These are phyloP conservation scores for Sideroxylon spinosum DNA, from an alignment of 179 eudicot species.

Conservation along the genomic window DNA sequence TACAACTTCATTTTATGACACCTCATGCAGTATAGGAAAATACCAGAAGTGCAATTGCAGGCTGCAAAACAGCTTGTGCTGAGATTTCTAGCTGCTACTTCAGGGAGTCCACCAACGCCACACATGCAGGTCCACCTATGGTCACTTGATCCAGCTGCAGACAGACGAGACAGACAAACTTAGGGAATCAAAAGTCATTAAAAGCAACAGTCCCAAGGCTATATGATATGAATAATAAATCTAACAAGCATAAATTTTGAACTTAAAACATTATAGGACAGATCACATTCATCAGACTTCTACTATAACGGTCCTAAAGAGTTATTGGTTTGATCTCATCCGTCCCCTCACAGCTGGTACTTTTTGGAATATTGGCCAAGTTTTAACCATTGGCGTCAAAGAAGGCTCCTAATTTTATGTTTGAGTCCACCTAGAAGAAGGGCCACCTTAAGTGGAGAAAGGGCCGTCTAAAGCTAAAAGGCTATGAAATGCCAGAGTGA, in stretches of 20 bases:
- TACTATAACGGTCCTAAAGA: neutral
- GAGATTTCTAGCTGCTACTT: conserved; percentile 34
- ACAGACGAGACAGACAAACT: conserved; percentile 1
- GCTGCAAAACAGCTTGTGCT: conserved; percentile 57
- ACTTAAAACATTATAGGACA: neutral
- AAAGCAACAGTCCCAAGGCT: neutral
- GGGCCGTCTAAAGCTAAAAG: neutral
- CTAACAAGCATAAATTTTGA: too few relatives aligned
- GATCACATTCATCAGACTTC: neutral
- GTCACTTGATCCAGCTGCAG: conserved; percentile 33
- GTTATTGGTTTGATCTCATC: conserved; percentile 3
- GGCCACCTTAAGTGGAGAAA: neutral
- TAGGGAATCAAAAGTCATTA: neutral
- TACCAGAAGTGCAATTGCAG: conserved; percentile 85
- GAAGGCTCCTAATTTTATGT: neutral
- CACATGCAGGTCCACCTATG: conserved; percentile 64
- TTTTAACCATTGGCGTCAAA: neutral
- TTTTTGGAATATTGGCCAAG: neutral
- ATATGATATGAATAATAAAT: neutral
- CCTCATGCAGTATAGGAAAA: neutral
- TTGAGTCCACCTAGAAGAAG: neutral
- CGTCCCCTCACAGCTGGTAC: neutral
- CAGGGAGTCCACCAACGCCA: conserved; percentile 46
- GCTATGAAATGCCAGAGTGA: neutral
- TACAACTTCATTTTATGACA: neutral